A percentile compares a stretch with the other conserved stretches of the same genome.
phyloP scores from a whole-genome alignment of 495 filamentous ascomycete genomes.

The Hypoxylon lienhwacheense region DNA sequence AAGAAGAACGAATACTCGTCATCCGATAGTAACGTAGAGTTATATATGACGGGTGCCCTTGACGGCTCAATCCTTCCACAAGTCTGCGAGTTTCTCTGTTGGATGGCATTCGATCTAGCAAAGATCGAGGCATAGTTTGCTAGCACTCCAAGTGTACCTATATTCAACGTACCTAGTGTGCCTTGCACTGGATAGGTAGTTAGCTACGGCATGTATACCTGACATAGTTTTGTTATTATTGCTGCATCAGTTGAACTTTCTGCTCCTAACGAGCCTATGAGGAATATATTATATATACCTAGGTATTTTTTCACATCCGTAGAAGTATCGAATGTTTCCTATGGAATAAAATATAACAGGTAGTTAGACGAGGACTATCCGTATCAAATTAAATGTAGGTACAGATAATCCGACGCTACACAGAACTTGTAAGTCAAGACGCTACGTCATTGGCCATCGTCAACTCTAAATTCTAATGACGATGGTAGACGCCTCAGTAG shows the following conservation, averaged over 20 bases:
- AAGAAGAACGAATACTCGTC: conserved; percentile 61
- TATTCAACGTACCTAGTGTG: conserved; percentile 13
- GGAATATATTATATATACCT: no score
- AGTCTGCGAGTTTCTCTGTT: conserved; percentile 39
- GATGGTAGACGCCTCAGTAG: no score
- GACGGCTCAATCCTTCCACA: conserved; percentile 44
- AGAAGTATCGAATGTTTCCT: conserved; percentile 57
- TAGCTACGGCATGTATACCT: conserved; percentile 11
- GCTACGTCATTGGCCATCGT: no score
- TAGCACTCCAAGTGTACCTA: no score
- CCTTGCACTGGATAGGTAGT: background rate
- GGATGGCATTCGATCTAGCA: conserved; percentile 48
- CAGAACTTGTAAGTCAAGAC: no score
- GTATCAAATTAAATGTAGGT: no score
- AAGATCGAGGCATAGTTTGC: conserved; percentile 44
- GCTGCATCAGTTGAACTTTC: conserved; percentile 62
- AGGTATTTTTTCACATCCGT: conserved; percentile 45
- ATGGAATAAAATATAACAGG: conserved; percentile 61
- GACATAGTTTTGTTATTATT: conserved; percentile 60
- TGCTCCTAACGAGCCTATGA: conserved; percentile 59
- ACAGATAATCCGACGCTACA: no score
- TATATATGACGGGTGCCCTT: conserved; percentile 55
- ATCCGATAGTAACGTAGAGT: conserved; percentile 61
- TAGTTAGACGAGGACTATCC: no score
- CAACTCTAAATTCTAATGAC: no score